phyloP scores from a whole-genome alignment of 345 rosid genomes.

The Camelina hispida region DNA sequence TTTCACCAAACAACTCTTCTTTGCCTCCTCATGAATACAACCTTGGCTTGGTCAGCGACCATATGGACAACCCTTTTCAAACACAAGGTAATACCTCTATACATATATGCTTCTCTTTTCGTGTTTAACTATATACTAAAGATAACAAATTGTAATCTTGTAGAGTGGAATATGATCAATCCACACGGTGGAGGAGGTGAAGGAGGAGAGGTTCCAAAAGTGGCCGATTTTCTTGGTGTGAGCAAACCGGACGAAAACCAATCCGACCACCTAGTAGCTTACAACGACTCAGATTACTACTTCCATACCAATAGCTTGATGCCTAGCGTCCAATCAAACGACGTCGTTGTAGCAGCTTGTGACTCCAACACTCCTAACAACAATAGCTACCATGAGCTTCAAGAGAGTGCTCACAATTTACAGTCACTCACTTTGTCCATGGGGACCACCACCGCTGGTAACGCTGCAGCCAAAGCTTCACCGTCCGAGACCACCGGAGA shows the following conservation, averaged over 20 bases:
- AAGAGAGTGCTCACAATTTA: slow-evolving; percentile 71
- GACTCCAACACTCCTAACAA: slow-evolving; percentile 41
- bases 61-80: slow-evolving; percentile 85
- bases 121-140: background rate
- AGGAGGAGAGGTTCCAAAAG: slow-evolving; percentile 77
- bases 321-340: slow-evolving; percentile 54
- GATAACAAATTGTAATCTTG: background rate
- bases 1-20: slow-evolving; percentile 80
- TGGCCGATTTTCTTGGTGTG: slow-evolving; percentile 96
- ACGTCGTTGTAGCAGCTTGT: slow-evolving; percentile 41
- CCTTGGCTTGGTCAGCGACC: slow-evolving; percentile 77
- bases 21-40: slow-evolving; percentile 77
- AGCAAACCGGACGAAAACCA: slow-evolving; percentile 78
- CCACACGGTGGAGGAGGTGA: slow-evolving; percentile 50
- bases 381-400: slow-evolving; percentile 60
- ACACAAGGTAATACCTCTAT: slow-evolving; percentile 62
- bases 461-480: slow-evolving; percentile 42
- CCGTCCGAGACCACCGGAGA: slow-evolving; percentile 62
- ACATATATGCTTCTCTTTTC: slow-evolving; percentile 3
- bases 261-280: slow-evolving; percentile 60
- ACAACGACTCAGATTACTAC: slow-evolving; percentile 64
- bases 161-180: slow-evolving; percentile 87
- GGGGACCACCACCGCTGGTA: slow-evolving; percentile 67
- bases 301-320: slow-evolving; percentile 61
- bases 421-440: slow-evolving; percentile 89